Evolutionary conservation across 2,329 filamentous ascomycete genomes (phyloP).

Genomic region (Blumeria hordei): DNA sequence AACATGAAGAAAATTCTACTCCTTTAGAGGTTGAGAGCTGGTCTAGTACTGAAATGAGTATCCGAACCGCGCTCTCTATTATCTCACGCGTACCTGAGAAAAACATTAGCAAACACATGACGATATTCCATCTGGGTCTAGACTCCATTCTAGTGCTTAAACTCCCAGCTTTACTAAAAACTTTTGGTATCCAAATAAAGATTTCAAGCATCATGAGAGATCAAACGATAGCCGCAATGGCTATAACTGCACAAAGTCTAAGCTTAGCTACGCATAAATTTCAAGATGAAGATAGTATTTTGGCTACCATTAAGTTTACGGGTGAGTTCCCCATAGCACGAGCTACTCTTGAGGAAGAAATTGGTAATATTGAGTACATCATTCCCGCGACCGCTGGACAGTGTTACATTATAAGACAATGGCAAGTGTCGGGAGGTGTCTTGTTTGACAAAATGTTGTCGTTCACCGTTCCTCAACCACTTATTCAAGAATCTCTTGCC

Average conservation of each 20-base stretch:
- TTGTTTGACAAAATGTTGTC: slow-evolving; percentile 55
- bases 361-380: slow-evolving; percentile 21
- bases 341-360: slow-evolving; percentile 17
- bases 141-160: slow-evolving; percentile 89
- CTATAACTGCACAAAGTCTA: slow-evolving; percentile 16
- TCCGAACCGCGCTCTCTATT: slow-evolving; percentile 25
- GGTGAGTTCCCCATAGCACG: slow-evolving; percentile 20
- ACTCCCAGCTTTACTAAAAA: slow-evolving; percentile 45
- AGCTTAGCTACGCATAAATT: slow-evolving; percentile 2
- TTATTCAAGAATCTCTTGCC: slow-evolving; percentile 21
- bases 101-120: slow-evolving; percentile 34
- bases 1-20: not conserved
- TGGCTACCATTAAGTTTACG: slow-evolving; percentile 17
- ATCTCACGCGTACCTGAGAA: slow-evolving; percentile 35
- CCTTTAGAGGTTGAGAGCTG: slow-evolving; percentile 11
- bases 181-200: slow-evolving; percentile 32
- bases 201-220: slow-evolving; percentile 50
- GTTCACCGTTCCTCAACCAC: slow-evolving; percentile 24
- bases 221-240: slow-evolving; percentile 40
- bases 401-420: slow-evolving; percentile 53
- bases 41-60: slow-evolving; percentile 14
- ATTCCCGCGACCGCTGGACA: slow-evolving; percentile 58
- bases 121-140: slow-evolving; percentile 62
- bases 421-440: slow-evolving; percentile 39
- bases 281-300: slow-evolving; percentile 19